Evolutionary conservation across 257 asterid genomes (phyloP).

Genomic region (Perilla frutescens): DNA sequence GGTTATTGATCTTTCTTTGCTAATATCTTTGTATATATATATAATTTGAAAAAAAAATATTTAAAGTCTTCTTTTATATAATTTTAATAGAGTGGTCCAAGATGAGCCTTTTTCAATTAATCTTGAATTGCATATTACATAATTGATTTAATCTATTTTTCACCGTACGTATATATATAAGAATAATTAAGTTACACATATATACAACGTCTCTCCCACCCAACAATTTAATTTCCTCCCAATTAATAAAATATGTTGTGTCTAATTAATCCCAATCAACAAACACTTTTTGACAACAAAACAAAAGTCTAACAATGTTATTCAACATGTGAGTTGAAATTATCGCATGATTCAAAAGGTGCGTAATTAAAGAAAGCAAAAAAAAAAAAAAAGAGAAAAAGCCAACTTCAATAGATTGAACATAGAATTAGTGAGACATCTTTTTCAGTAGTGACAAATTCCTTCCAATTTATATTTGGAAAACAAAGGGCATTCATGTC

Average conservation of each 20-base stretch:
- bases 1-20: no score
- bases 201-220: background rate
- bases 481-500: constrained; percentile 19
- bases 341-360: constrained; percentile 33
- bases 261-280: background rate
- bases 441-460: constrained; percentile 23
- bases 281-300: constrained; percentile 7
- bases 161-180: no score
- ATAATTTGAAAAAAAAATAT: no score
- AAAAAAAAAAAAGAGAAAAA: no score
- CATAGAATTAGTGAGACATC: constrained; percentile 43
- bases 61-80: no score
- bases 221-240: no score
- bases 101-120: background rate
- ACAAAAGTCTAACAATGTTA: background rate
- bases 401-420: constrained; percentile 31
- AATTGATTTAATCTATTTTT: no score
- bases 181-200: background rate
- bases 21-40: no score
- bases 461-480: constrained; percentile 13
- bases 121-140: background rate
- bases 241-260: no score
- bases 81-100: no score
- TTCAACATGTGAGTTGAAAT: constrained; percentile 8
- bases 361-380: background rate